Evolutionary conservation across 2,329 filamentous ascomycete species (phyloP).

Genomic region (Fusarium foetens): DNA sequence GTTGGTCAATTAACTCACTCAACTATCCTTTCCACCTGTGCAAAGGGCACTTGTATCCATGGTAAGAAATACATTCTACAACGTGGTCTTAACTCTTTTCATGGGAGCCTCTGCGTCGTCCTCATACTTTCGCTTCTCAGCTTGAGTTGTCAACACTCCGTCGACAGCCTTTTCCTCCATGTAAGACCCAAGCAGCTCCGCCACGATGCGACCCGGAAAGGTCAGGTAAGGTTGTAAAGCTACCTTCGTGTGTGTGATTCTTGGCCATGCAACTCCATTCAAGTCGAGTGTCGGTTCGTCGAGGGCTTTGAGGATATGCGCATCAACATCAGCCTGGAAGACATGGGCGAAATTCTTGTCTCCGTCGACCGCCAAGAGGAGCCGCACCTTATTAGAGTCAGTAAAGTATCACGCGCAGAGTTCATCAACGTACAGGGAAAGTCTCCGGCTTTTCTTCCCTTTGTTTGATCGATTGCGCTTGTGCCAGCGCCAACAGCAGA

Average conservation of each 20-base stretch:
- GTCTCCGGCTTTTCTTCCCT: neutral
- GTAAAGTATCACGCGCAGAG: no score
- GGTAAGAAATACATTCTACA: neutral
- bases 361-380: neutral
- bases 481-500: neutral
- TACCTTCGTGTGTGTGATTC: neutral
- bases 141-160: no score
- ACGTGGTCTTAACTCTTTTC: rapidly evolving
- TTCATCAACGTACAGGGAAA: neutral
- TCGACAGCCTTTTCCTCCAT: neutral
- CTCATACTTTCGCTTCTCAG: neutral
- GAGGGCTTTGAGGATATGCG: neutral
- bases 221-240: neutral
- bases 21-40: neutral
- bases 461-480: neutral
- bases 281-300: neutral
- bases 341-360: neutral
- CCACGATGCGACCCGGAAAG: neutral
- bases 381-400: neutral
- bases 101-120: rapidly evolving
- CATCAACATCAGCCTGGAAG: neutral
- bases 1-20: neutral
- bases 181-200: neutral
- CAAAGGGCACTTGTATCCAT: neutral
- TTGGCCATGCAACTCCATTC: neutral